Conservation (phyloP, 2,329 filamentous ascomycete genomes). For the Davidsoniella virescens region DNA sequence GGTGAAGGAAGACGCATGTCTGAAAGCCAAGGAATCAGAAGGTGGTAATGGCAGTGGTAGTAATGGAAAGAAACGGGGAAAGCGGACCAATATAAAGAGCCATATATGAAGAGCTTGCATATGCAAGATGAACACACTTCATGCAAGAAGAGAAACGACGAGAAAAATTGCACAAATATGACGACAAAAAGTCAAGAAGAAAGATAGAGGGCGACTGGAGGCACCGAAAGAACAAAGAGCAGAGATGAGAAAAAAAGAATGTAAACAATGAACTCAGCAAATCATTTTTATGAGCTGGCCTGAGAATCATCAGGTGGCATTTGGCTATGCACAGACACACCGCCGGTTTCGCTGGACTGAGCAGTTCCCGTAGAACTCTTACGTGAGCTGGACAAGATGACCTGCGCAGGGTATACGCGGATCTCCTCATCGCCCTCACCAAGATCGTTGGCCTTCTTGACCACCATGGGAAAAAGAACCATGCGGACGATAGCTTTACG, state of each 20-base stretch:
- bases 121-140: too few relatives aligned
- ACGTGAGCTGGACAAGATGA: slow-evolving; percentile 51
- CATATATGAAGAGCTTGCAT: not conserved
- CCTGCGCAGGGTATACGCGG: slow-evolving; percentile 87
- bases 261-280: not conserved
- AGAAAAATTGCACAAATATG: not conserved
- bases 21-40: too few relatives aligned
- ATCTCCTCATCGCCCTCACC: slow-evolving; percentile 86
- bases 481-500: slow-evolving; percentile 68
- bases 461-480: slow-evolving; percentile 88
- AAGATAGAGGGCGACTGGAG: slow-evolving; percentile 7
- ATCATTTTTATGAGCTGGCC: slow-evolving; percentile 18
- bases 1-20: too few relatives aligned
- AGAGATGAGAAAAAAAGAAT: not conserved
- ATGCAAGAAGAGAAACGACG: too few relatives aligned
- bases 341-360: slow-evolving; percentile 36
- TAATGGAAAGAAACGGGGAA: not conserved
- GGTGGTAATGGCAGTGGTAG: too few relatives aligned
- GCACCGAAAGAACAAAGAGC: slow-evolving; percentile 2
- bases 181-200: not conserved
- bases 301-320: slow-evolving; percentile 20
- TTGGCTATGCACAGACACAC: slow-evolving; percentile 20
- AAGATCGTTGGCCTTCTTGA: slow-evolving; percentile 83
- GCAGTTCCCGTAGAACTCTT: slow-evolving; percentile 24
- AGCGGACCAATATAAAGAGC: not conserved